Evolutionary conservation across 805 yeast genomes (phyloP), one percentile per base, ranked within the genome.

Genomic region (Ogataea zsoltii): DNA sequence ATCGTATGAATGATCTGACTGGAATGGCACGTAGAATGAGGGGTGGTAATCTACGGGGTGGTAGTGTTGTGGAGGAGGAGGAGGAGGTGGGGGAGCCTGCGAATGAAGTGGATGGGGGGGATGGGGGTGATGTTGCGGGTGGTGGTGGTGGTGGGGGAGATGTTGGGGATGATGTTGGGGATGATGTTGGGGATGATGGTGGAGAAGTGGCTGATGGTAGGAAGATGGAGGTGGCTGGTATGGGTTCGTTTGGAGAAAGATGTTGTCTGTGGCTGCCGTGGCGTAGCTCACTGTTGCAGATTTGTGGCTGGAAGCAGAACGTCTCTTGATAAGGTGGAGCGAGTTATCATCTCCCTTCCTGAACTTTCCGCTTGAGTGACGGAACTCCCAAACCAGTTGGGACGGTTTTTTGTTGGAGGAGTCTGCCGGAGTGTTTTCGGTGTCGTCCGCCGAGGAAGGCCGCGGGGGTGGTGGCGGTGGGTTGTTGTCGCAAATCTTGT

Each of bases 401-500:
- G 45, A 32, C 12, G 40, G 32, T 37, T 37, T 37, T 14, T 14
- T 31, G 14, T n/a, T n/a, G n/a, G n/a, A n/a, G n/a, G 17, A 14
- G 11, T 23, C 28, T 37, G 16, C 14, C 3, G 38, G 29, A 3
- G 23, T 37, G 33, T 38, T 36, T 31, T 51, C 54, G 31, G 56
- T 32, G 11, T 17, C 31, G 49, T 58, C 65, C 43, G 60, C 25
- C 9, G 25, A 55, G 42, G 44, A 48, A 7, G 38, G 23, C 26
- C 32, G 34, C 9, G 51, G 44, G 2, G 61, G 57, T 12, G 46
- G 30, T 4, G 57, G 48, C 4, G 61, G 55, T 2, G 62, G 45
- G 25, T 49, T 59, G 14, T 71, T 72, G 48, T 77, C 82, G 49
- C 69, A 77, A 6, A 79, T 83, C 68, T 91, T 90, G 66, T 91